phyloP scores from a whole-genome alignment of 257 asterid genomes.

The Striga asiatica region DNA sequence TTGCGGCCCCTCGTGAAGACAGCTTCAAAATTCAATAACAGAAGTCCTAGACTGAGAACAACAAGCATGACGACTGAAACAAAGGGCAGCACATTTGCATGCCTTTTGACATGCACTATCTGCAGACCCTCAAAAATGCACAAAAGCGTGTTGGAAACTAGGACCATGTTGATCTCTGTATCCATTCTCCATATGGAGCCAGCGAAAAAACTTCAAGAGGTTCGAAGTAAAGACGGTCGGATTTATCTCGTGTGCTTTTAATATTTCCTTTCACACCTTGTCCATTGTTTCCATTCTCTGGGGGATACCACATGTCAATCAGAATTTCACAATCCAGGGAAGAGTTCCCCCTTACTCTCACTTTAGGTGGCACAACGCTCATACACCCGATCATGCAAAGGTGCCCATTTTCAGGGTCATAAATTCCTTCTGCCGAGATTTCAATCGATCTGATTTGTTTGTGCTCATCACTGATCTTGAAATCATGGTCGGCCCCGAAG shows the following conservation, averaged over 20 bases:
- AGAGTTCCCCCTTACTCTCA: conserved; percentile 20
- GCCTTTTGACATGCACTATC: conserved; percentile 50
- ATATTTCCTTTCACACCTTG: conserved; percentile 50
- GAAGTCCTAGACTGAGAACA: conserved; percentile 63
- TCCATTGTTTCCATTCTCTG: conserved; percentile 30
- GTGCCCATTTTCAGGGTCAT: conserved; percentile 52
- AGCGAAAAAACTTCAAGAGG: conserved; percentile 41
- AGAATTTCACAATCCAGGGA: conserved; percentile 61
- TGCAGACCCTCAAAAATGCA: conserved; percentile 66
- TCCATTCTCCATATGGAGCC: conserved; percentile 83
- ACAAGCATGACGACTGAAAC: conserved; percentile 57
- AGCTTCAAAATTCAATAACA: conserved; percentile 77
- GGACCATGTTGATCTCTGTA: conserved; percentile 77
- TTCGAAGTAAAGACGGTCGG: conserved; percentile 57
- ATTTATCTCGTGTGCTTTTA: conserved; percentile 50
- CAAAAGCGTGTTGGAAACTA: conserved; percentile 60
- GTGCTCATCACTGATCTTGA: conserved; percentile 37
- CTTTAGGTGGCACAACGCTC: conserved; percentile 31
- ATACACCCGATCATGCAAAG: conserved; percentile 87
- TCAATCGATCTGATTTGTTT: conserved; percentile 27
- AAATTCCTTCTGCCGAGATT: conserved; percentile 75
- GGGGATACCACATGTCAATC: conserved; percentile 53
- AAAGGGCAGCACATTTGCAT: conserved; percentile 44
- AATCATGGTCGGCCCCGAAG: conserved; percentile 28
- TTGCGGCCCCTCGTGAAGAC: conserved; percentile 40